Base-by-base conservation (phyloP, 2,329 filamentous ascomycete genomes). In the Fusarium piperis region DNA sequence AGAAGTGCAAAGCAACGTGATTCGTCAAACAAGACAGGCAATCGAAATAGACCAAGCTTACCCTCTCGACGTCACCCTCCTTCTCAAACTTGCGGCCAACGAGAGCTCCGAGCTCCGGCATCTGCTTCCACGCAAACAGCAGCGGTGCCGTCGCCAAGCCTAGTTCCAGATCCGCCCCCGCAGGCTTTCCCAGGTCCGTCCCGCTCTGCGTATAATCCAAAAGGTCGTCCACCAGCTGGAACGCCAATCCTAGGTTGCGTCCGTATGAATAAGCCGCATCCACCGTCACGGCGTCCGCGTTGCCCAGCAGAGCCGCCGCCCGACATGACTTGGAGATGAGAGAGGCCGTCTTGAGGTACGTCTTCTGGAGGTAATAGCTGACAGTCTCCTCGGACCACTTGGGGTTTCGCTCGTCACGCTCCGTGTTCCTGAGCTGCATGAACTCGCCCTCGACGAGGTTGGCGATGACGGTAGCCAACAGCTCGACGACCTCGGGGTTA, bases 361-460 rank as follows among this genome's bases (percentile, higher is more conserved):
- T 99, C 87, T 99, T 99, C 80, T 98, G 94, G 57, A 99, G 86
- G 80, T 99, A 99, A 83, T 99, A 98, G 28, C 90, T 89, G 68
- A 99, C 88, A 1, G 94, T 93, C 59, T 97, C 93, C 78, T 98
- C 94, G 2, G 92, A 96, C 89, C 93, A 98, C 11, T 88, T 85
- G 1, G 95, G 95, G 74, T 93, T 91, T 72, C 89, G 87, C 85
- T 98, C 95, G 79, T 98, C 95, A 72, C 89, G 87, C 51, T 93
- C 93, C 1, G 96, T 98, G 82, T 99, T 99, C 85, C 97, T 97
- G 76, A 99, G 86, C 85, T 99, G 96, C 96, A 99, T 99, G 85
- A 99, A 98, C 83, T 99, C 96, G 78, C 96, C 96, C 84, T 99
- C 96, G 20, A 99, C 95, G 28, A 99, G 86, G 80, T 99, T 99